Conservation (phyloP, 345 rosid genomes). For the Gossypium australe region DNA sequence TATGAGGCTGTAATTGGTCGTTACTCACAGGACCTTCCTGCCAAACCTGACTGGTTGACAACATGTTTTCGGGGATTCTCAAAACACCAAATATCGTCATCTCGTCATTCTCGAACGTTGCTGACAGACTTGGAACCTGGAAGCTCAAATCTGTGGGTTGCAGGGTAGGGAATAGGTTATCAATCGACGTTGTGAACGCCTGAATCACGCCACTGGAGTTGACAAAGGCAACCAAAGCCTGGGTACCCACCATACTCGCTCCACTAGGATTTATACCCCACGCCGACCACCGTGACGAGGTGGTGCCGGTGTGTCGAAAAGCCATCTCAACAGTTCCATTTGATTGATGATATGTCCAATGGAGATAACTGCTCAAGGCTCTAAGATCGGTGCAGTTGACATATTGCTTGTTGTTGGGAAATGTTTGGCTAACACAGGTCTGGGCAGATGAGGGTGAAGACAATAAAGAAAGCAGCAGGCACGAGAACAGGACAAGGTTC, state of each 20-base stretch:
- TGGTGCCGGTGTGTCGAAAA: slow-evolving; percentile 42
- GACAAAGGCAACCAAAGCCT: slow-evolving; percentile 57
- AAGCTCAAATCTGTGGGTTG: slow-evolving; percentile 35
- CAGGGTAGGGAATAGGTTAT: slow-evolving; percentile 2
- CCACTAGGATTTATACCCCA: slow-evolving; percentile 72
- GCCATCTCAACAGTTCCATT: slow-evolving; percentile 48
- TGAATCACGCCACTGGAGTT: slow-evolving; percentile 30
- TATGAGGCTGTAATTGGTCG: slow-evolving; percentile 3
- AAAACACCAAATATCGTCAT: slow-evolving; percentile 66
- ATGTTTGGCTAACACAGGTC: slow-evolving; percentile 31
- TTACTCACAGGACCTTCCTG: slow-evolving; percentile 46
- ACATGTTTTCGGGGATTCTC: slow-evolving; percentile 25
- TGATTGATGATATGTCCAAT: slow-evolving; percentile 44
- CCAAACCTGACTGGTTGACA: slow-evolving; percentile 57
- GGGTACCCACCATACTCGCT: slow-evolving; percentile 43
- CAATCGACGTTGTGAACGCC: slow-evolving; percentile 36
- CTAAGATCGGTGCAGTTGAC: slow-evolving; percentile 37
- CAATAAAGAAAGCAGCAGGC: slow-evolving; percentile 13
- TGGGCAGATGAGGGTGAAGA: slow-evolving; percentile 26
- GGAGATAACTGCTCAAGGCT: slow-evolving; percentile 48
- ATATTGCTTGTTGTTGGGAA: slow-evolving; percentile 28
- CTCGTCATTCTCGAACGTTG: slow-evolving; percentile 22
- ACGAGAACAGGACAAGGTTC: slow-evolving; percentile 8
- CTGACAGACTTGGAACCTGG: slow-evolving; percentile 30
- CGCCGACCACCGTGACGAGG: slow-evolving; percentile 43